Evolutionary conservation across 345 rosid species (phyloP).

Genomic region (Orychophragmus violaceus): DNA sequence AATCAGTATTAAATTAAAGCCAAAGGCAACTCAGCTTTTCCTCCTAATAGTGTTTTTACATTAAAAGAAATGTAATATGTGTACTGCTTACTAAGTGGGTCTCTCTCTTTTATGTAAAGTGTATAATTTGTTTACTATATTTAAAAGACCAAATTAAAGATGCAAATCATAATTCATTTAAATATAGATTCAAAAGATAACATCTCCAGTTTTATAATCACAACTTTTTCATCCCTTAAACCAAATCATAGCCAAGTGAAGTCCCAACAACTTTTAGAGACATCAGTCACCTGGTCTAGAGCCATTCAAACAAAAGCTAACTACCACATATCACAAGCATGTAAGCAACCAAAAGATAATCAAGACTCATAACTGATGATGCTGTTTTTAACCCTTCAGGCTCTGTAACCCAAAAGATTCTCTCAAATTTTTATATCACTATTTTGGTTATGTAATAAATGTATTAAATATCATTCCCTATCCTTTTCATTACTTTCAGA

Average conservation of each 20-base stretch:
- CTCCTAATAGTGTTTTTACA: slow-evolving; percentile 5
- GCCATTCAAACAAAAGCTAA: neutral
- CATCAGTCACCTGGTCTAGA: slow-evolving; percentile 14
- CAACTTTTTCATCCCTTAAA: neutral
- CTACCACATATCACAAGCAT: neutral
- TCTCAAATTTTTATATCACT: slow-evolving; percentile 2
- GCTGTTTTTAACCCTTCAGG: neutral
- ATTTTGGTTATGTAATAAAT: neutral
- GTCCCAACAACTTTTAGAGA: slow-evolving; percentile 14
- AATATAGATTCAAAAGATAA: neutral
- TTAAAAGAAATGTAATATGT: slow-evolving; percentile 1
- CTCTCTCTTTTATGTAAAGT: slow-evolving; percentile 39
- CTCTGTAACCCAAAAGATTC: neutral
- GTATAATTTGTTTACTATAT: slow-evolving; percentile 1
- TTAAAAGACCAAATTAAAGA: slow-evolving; percentile 4
- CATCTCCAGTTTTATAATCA: neutral
- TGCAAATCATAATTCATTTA: neutral
- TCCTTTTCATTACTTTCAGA: slow-evolving; percentile 24
- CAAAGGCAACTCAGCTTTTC: slow-evolving; percentile 66
- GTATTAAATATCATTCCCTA: slow-evolving; percentile 8
- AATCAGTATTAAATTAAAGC: slow-evolving; percentile 58
- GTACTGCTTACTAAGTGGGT: slow-evolving; percentile 42
- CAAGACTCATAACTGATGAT: neutral
- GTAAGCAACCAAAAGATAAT: neutral
- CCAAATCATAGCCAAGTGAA: slow-evolving; percentile 1